Evolutionary conservation across 2,329 filamentous ascomycete species (phyloP).

Genomic region (Mollisiaceae sp.): DNA sequence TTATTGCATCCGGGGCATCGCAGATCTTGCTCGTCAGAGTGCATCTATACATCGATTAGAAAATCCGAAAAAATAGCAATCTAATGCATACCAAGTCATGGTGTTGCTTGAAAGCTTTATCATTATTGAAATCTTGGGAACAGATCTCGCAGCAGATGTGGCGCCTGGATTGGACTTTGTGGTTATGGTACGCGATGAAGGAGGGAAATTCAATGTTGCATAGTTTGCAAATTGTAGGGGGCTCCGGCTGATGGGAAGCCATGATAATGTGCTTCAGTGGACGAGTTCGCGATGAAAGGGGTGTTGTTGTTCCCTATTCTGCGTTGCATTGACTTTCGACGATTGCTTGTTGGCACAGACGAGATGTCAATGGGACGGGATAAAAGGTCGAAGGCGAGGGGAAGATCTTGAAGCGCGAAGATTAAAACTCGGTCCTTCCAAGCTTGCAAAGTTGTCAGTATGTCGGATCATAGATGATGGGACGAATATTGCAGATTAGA

Average conservation of each 20-base stretch:
- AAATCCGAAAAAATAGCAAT: background rate
- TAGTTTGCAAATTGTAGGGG: background rate
- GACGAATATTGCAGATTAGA: too few relatives aligned
- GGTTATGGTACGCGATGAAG: slow-evolving; percentile 19
- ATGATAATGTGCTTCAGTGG: background rate
- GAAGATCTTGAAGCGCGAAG: too few relatives aligned
- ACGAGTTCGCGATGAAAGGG: too few relatives aligned
- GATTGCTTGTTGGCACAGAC: too few relatives aligned
- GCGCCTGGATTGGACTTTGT: slow-evolving; percentile 19
- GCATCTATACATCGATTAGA: slow-evolving; percentile 26
- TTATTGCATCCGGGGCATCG: slow-evolving; percentile 24
- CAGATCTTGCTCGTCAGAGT: slow-evolving; percentile 26
- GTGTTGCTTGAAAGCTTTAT: slow-evolving; percentile 24
- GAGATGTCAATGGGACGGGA: too few relatives aligned
- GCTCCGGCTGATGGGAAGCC: background rate
- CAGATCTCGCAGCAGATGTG: slow-evolving; percentile 28
- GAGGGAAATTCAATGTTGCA: slow-evolving; percentile 18
- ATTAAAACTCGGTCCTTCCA: too few relatives aligned
- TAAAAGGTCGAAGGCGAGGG: too few relatives aligned
- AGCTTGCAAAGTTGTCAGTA: too few relatives aligned
- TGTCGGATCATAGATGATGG: too few relatives aligned
- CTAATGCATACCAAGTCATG: slow-evolving; percentile 17
- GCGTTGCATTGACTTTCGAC: too few relatives aligned
- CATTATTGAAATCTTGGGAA: slow-evolving; percentile 26
- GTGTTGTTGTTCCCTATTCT: too few relatives aligned